Conservation (phyloP, 2,329 filamentous ascomycete genomes). For the Septoria petroselini region DNA sequence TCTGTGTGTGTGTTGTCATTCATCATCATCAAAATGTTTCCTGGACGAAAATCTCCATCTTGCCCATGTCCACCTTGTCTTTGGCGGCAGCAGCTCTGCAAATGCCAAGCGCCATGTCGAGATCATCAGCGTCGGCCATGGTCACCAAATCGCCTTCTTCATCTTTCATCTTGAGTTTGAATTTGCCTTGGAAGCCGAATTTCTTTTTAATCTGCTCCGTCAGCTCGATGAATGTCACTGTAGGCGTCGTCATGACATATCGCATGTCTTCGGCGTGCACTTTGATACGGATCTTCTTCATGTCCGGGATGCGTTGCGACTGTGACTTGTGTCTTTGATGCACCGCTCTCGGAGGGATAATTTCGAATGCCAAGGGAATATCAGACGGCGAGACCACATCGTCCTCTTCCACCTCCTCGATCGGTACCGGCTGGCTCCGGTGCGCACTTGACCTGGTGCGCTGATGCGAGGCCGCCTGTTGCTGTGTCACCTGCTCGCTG, state of each 20-base stretch:
- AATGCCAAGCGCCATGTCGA: conserved; percentile 77
- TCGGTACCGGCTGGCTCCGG: conserved; percentile 57
- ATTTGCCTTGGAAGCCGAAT: conserved; percentile 68
- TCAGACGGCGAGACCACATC: conserved; percentile 17
- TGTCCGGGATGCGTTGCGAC: conserved; percentile 54
- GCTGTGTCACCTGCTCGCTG: conserved; percentile 25
- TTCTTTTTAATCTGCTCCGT: conserved; percentile 79
- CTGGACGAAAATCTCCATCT: conserved; percentile 72
- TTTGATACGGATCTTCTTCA: conserved; percentile 81
- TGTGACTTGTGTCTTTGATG: conserved; percentile 50
- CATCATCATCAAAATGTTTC: conserved; percentile 23
- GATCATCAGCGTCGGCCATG: conserved; percentile 91
- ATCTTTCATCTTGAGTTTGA: conserved; percentile 86
- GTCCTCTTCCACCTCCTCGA: conserved; percentile 74
- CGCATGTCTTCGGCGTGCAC: conserved; percentile 87
- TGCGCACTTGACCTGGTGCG: conserved; percentile 36
- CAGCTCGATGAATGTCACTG: conserved; percentile 72
- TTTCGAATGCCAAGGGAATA: conserved; percentile 57
- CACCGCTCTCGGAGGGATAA: conserved; percentile 41
- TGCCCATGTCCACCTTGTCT: conserved; percentile 79
- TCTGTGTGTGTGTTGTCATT: too few species aligned
- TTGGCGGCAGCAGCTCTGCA: conserved; percentile 60
- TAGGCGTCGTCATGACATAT: conserved; percentile 79
- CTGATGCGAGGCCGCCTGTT: conserved; percentile 27
- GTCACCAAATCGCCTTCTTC: conserved; percentile 96